Evolutionary conservation across 139 green algal genomes (phyloP).

Genomic region (Yamagishiella unicocca): DNA sequence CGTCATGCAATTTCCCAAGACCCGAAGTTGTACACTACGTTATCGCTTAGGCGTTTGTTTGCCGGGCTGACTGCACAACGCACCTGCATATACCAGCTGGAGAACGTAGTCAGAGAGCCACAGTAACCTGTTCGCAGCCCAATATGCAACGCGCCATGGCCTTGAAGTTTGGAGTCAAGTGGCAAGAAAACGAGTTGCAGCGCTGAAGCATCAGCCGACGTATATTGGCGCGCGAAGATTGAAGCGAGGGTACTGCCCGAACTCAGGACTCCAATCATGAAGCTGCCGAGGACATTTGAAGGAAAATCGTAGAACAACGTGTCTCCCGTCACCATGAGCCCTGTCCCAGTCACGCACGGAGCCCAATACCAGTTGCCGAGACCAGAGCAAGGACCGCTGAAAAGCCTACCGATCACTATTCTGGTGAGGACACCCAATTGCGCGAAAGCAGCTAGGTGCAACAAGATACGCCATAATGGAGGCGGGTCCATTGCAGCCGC

Average conservation of each 20-base stretch:
- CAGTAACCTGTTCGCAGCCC: conserved; percentile 89
- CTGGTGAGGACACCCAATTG: conserved; percentile 56
- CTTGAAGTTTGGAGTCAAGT: conserved; percentile 63
- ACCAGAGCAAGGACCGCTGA: conserved; percentile 48
- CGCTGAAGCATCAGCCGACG: background rate
- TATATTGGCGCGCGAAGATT: background rate
- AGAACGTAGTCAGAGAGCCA: conserved; percentile 90
- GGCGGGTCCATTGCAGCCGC: too few species aligned
- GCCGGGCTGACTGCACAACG: background rate
- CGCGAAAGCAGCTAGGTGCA: conserved; percentile 57
- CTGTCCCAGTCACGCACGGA: conserved; percentile 51
- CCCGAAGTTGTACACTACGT: too few species aligned
- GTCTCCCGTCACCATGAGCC: conserved; percentile 19
- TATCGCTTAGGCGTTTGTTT: too few species aligned
- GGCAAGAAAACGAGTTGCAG: conserved; percentile 67
- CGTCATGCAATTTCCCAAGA: too few species aligned
- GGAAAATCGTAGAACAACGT: conserved; percentile 83
- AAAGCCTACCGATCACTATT: conserved; percentile 53
- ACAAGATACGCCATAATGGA: background rate
- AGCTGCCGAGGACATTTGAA: conserved; percentile 81
- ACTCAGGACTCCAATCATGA: conserved; percentile 81
- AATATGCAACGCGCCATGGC: conserved; percentile 70
- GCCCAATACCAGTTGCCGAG: conserved; percentile 22
- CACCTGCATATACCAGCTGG: conserved; percentile 78
- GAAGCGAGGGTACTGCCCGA: conserved; percentile 46